Conservation (phyloP, 2,329 filamentous ascomycete species). For the Hymenoscyphus linearis region DNA sequence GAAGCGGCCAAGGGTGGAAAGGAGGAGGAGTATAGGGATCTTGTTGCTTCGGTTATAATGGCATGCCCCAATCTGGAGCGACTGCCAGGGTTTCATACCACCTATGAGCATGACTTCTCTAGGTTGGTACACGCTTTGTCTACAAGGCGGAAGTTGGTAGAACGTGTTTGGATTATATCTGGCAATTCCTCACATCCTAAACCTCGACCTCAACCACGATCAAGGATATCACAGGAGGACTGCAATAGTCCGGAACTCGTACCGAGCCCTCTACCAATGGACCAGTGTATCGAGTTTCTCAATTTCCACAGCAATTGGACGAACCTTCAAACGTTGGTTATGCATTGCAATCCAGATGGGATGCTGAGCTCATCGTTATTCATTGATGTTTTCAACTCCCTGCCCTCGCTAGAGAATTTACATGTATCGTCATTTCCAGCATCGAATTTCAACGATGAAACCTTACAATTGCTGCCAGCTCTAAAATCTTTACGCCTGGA, state of each 20-base stretch:
- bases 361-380: constrained; percentile 49
- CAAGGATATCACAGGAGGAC: constrained; percentile 22
- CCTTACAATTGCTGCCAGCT: constrained; percentile 49
- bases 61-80: constrained; percentile 60
- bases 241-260: constrained; percentile 23
- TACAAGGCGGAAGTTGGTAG: constrained; percentile 48
- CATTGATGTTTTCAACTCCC: constrained; percentile 42
- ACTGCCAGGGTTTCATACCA: constrained; percentile 48
- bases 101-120: constrained; percentile 51
- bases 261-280: constrained; percentile 37
- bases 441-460: constrained; percentile 52
- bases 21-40: constrained; percentile 49
- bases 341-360: constrained; percentile 54
- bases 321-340: constrained; percentile 48
- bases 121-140: constrained; percentile 55
- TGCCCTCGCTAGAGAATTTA: constrained; percentile 53
- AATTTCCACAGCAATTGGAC: constrained; percentile 50
- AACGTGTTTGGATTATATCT: constrained; percentile 54
- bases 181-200: constrained; percentile 20
- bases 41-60: constrained; percentile 57
- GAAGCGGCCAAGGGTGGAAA: constrained; percentile 32
- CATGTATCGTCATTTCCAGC: constrained; percentile 52
- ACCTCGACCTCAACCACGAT: constrained; percentile 37
- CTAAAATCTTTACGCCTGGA: constrained; percentile 51
- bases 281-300: constrained; percentile 42